Percentiles rank a stretch among this genome's conserved stretches.
phyloP scores from a whole-genome alignment of 2,329 filamentous ascomycete species.

The Zasmidium angulare region DNA sequence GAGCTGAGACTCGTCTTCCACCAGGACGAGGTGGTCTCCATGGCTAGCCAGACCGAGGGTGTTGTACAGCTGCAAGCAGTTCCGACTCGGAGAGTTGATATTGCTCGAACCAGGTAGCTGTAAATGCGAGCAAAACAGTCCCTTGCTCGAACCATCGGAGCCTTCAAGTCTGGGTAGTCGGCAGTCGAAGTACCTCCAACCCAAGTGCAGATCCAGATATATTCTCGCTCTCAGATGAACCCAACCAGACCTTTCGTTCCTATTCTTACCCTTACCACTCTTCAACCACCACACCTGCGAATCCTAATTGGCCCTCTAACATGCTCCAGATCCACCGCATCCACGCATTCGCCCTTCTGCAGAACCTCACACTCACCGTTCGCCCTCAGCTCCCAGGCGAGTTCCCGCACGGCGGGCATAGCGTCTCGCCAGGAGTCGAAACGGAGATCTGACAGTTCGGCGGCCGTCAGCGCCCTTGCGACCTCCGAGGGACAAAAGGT shows the following conservation, averaged over 20 bases:
- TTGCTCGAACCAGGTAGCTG: constrained; percentile 1
- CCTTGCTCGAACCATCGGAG: not conserved
- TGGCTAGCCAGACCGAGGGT: too few species aligned
- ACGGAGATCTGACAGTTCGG: constrained; percentile 39
- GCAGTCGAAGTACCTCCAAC: not conserved
- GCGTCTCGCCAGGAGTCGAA: constrained; percentile 46
- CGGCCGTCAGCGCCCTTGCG: constrained; percentile 44
- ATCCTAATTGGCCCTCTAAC: constrained; percentile 51
- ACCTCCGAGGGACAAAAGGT: constrained; percentile 56
- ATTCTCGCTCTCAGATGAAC: not conserved
- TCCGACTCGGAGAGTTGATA: constrained; percentile 1
- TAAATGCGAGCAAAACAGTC: not conserved
- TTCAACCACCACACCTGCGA: constrained; percentile 24
- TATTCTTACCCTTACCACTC: too few species aligned
- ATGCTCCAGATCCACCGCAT: constrained; percentile 31
- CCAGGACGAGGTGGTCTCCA: too few species aligned
- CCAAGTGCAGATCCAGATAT: not conserved
- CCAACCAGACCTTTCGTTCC: not conserved
- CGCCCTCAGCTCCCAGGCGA: constrained; percentile 45
- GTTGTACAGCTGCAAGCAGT: not conserved
- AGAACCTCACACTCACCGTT: constrained; percentile 48
- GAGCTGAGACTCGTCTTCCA: too few species aligned
- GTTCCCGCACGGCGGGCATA: constrained; percentile 46
- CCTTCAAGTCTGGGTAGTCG: not conserved
- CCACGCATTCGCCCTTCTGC: constrained; percentile 48